These are phyloP conservation scores for Sisymbrium altissimum DNA, from an alignment of 345 rosid species.

Conservation along the genomic window DNA sequence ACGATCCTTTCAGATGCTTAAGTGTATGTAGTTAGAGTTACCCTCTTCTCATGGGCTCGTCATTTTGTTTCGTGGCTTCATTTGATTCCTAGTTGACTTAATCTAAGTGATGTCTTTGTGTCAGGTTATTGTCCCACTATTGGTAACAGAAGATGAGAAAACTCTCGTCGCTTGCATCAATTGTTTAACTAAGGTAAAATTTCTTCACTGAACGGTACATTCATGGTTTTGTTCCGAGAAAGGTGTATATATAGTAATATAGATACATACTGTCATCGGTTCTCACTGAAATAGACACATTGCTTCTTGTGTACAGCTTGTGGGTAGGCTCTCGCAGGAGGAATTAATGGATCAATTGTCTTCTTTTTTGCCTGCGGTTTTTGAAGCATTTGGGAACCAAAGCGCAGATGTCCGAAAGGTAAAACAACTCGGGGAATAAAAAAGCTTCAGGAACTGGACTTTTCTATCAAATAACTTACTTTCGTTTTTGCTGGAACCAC, in stretches of 20 bases:
- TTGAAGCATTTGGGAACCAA: constrained; percentile 96
- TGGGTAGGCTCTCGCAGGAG: constrained; percentile 89
- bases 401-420: constrained; percentile 99
- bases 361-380: constrained; percentile 87
- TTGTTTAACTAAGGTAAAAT: constrained; percentile 89
- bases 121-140: constrained; percentile 84
- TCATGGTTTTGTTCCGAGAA: background rate
- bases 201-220: background rate
- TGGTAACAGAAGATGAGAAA: constrained; percentile 93
- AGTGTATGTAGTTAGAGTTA: constrained; percentile 52
- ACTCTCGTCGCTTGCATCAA: constrained; percentile 87
- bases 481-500: background rate
- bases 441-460: background rate
- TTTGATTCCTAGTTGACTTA: constrained; percentile 1
- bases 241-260: background rate
- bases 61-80: background rate
- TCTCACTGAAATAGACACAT: background rate
- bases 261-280: background rate
- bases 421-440: background rate
- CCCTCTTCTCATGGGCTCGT: constrained; percentile 5
- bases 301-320: constrained; percentile 55
- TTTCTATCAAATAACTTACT: background rate
- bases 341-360: constrained; percentile 76
- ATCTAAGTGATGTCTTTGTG: constrained; percentile 12
- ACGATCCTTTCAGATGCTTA: constrained; percentile 96